These are phyloP conservation scores for Crassisporium funariophilum DNA, from an alignment of 768 basidiomycete genomes.

Conservation along the genomic window DNA sequence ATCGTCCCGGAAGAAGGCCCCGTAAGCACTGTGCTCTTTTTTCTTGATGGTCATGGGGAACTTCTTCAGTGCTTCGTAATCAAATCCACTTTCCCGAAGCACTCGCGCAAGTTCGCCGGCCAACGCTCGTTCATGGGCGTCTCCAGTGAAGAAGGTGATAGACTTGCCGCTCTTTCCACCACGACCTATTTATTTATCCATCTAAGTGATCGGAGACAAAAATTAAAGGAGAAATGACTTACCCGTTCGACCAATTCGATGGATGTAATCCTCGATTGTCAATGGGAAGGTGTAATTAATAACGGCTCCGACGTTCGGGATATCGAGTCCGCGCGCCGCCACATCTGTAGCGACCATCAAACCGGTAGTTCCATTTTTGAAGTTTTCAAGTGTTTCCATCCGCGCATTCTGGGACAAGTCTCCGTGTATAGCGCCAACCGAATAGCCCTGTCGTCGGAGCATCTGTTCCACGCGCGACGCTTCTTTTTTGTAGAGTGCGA, in stretches of 20 bases:
- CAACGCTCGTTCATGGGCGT: conserved; percentile 76
- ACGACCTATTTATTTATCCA: conserved; percentile 55
- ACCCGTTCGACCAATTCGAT: conserved; percentile 90
- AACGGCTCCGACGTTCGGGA: conserved; percentile 92
- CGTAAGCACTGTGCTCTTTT: conserved; percentile 88
- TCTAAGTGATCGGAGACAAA: conserved; percentile 4
- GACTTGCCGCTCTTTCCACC: conserved; percentile 89
- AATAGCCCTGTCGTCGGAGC: conserved; percentile 71
- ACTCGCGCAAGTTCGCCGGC: conserved; percentile 95
- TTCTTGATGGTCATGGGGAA: conserved; percentile 99
- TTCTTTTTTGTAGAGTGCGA: conserved; percentile 98
- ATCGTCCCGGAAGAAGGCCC: conserved; percentile 80
- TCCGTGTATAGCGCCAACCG: conserved; percentile 84
- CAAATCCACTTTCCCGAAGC: conserved; percentile 83
- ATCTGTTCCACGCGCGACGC: conserved; percentile 86
- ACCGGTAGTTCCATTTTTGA: conserved; percentile 78
- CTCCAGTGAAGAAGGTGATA: conserved; percentile 97
- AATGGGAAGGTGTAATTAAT: conserved; percentile 98
- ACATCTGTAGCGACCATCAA: conserved; percentile 97
- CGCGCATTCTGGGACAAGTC: conserved; percentile 87
- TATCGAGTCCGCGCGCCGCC: conserved; percentile 95
- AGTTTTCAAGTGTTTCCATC: conserved; percentile 83
- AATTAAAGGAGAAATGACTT: conserved; percentile 22
- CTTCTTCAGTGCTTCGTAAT: conserved; percentile 72
- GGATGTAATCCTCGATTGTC: conserved; percentile 92